These are phyloP conservation scores for Clavispora vitiphila DNA, from an alignment of 805 yeast genomes.

Conservation along the genomic window DNA sequence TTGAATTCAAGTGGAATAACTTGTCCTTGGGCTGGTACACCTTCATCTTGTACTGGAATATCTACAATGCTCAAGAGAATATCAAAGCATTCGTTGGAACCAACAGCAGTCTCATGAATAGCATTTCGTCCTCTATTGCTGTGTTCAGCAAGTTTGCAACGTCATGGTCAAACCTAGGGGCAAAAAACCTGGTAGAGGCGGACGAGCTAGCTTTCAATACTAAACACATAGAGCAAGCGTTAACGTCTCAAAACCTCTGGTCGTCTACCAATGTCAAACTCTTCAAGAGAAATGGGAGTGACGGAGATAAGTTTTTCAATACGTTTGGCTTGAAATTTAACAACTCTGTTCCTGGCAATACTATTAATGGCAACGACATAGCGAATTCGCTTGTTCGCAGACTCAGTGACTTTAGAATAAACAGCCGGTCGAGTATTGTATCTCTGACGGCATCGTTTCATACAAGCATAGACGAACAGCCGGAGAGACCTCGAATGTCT, in stretches of 20 bases:
- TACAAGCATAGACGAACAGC: conserved; percentile 29
- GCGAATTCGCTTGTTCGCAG: conserved; percentile 46
- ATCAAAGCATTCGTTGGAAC: conserved; percentile 13
- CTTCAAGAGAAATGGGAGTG: conserved; percentile 36
- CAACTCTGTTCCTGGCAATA: conserved; percentile 3
- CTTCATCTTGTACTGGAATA: conserved; percentile 56
- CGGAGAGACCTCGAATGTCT: conserved; percentile 12
- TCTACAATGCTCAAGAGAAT: conserved; percentile 31
- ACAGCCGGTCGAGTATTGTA: conserved; percentile 23
- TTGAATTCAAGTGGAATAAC: conserved; percentile 59
- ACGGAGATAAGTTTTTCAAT: conserved; percentile 18
- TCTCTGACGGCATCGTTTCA: conserved; percentile 5
- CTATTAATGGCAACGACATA: conserved; percentile 28
- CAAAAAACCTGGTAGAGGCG: conserved; percentile 5
- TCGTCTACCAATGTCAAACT: conserved; percentile 43
- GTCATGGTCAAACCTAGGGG: conserved; percentile 30
- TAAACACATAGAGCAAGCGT: conserved; percentile 24
- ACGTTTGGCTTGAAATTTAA: conserved; percentile 12
- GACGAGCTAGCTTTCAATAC: conserved; percentile 9
- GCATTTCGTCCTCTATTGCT: conserved; percentile 29
- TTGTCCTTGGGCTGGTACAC: conserved; percentile 73
- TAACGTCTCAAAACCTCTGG: conserved; percentile 47
- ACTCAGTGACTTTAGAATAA: conserved; percentile 39
- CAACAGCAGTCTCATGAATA: conserved; percentile 34
- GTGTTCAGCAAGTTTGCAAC: conserved; percentile 35